Base-by-base conservation (phyloP, 306 rosid genomes). In the Hippophae tibetana region DNA sequence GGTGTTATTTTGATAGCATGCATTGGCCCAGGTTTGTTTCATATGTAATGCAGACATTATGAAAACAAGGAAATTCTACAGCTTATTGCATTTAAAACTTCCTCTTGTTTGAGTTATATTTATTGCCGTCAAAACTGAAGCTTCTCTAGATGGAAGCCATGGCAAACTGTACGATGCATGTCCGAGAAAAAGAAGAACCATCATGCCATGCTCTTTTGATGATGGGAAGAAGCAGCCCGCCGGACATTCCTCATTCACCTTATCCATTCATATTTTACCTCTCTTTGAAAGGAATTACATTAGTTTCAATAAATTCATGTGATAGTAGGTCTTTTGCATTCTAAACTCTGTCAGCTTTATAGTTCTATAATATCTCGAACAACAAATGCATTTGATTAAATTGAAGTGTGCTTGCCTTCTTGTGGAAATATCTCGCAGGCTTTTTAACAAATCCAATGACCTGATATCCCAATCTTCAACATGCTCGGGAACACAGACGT, bases 391-490 rank as follows among this genome's bases (percentile, higher is more conserved):
- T 80, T 84, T 87, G 69, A 90, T 77, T 10, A 90, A 90, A 78
- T 84, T 86, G 68, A 90, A 79, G 31, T 80, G 82, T 58, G 75
- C 12, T 49, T 79, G 80, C 65, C 72, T 78, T 70, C 77, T 69
- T 43, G 68, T 57, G 26, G 78, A 61, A 38, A 64, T 6, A 49
- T 74, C 53, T 12, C 63, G 60, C 27, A 67, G 60, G 45, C 71
- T 72, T 8, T 42, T 69, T 13, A 60, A 70, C 49, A 75, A 78
- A 63, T 65, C 73, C 7, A 82, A 68, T 7, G 68, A 68, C 64
- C 76, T 64, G 64, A 84, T 52, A 65, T 84, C 95, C 97, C 97
- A 90, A 64, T 66, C 84, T 64, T 90, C 94, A 13, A 90, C 82
- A 10, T 76, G 79, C 82, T 81, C 72, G 2, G 95, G 90, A 64